phyloP scores from a whole-genome alignment of 1,139 yeast genomes.

The Pneumocystis jirovecii region DNA sequence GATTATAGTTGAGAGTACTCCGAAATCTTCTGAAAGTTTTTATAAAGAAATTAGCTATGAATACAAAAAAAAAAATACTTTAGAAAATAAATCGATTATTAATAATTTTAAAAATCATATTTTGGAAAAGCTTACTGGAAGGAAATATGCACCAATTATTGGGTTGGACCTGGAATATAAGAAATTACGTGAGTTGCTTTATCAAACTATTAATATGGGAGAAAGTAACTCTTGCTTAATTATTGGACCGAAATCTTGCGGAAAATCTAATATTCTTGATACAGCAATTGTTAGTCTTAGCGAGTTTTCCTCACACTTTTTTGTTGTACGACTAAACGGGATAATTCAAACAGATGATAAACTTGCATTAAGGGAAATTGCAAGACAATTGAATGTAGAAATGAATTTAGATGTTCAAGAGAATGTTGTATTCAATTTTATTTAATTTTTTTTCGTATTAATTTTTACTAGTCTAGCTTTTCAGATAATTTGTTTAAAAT shows the following conservation, averaged over 20 bases:
- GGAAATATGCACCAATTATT: conserved; percentile 14
- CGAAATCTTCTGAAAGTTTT: not conserved
- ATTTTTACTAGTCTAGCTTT: conserved; percentile 30
- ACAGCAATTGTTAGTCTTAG: conserved; percentile 40
- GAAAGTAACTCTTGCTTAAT: conserved; percentile 73
- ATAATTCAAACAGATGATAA: conserved; percentile 59
- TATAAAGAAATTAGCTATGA: not conserved
- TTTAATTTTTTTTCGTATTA: not conserved
- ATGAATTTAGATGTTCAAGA: conserved; percentile 14
- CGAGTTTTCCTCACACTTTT: conserved; percentile 29
- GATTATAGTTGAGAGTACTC: not conserved
- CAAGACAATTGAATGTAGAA: conserved; percentile 56
- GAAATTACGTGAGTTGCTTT: conserved; percentile 43
- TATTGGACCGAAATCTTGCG: conserved; percentile 68
- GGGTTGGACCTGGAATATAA: conserved; percentile 20
- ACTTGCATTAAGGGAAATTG: conserved; percentile 70
- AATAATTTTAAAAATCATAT: conserved; percentile 10
- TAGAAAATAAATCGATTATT: not conserved
- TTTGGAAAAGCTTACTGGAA: conserved; percentile 13
- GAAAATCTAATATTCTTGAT: conserved; percentile 55
- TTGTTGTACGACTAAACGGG: conserved; percentile 55
- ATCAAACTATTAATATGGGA: conserved; percentile 48
- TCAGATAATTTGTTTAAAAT: conserved; percentile 41
- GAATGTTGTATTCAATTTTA: not conserved
- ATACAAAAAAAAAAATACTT: not conserved